Evolutionary conservation across 805 yeast species (phyloP), one percentile per base, ranked within the genome.

Genomic region (Nakazawaea wyomingensis): DNA sequence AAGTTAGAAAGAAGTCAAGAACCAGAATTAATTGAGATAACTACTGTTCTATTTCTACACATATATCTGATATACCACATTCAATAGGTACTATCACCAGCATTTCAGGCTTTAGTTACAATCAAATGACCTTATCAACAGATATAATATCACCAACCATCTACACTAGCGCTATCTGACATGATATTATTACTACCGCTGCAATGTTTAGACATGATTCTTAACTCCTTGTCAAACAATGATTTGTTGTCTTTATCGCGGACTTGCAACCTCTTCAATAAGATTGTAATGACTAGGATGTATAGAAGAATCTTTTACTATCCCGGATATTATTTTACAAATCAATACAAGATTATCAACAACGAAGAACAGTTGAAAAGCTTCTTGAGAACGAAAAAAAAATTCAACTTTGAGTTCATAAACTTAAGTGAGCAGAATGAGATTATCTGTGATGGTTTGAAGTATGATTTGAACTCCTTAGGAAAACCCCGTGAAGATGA

Each of bases 111-210:
- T 16, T 3, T 13, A 14, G 11, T 9, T 13, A 17, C n/a, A 32
- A 17, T n/a, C 35, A 17, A 32, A 13, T 34, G 28, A 21, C 18
- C 37, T 17, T 31, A 36, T 14, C n/a, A n/a, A 26, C 22, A 26
- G n/a, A 31, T 7, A 14, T 20, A n/a, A 17, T 27, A 31, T 20
- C 29, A 14, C 17, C 39, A 10, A 11, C 32, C 10, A 19, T 21
- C 10, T 5, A 9, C 26, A 19, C 10, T 5, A 33, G 18, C 31
- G 13, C 16, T 6, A 38, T 38, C 20, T 38, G 41, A 39, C 37
- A 40, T 34, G 34, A 34, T 41, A 7, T 35, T 35, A 29, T 17
- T 6, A 21, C 39, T 41, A 10, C 44, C 44, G 11, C 44, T 32
- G 30, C 44, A 41, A 30, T 41, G 44, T 18, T 13, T 41, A 5